Evolutionary conservation across 306 rosid genomes (phyloP).

Genomic region (Prunus davidiana): DNA sequence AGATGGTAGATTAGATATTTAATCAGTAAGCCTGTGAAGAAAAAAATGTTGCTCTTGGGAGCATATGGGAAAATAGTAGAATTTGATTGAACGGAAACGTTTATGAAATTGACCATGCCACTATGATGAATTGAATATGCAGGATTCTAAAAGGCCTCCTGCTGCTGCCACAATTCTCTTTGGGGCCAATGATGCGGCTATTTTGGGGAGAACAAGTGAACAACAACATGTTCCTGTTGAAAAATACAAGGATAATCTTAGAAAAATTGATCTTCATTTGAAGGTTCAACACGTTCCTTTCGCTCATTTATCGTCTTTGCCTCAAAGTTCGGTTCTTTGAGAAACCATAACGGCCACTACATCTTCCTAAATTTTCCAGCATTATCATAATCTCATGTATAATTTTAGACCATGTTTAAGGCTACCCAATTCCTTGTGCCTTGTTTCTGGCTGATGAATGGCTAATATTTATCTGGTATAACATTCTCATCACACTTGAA

Average conservation of each 20-base stretch:
- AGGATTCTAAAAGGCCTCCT: slow-evolving; percentile 58
- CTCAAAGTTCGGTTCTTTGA: background rate
- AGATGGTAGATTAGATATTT: background rate
- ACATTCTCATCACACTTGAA: background rate
- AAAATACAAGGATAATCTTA: slow-evolving; percentile 71
- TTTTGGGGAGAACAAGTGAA: slow-evolving; percentile 64
- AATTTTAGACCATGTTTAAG: background rate
- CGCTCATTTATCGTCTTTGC: background rate
- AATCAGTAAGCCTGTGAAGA: background rate
- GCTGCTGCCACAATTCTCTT: slow-evolving; percentile 72
- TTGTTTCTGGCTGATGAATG: background rate
- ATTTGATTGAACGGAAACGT: background rate
- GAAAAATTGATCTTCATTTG: slow-evolving; percentile 61
- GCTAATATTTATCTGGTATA: background rate
- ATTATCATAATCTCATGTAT: background rate
- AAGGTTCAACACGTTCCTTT: slow-evolving; percentile 42
- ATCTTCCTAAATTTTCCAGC: background rate
- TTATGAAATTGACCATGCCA: background rate
- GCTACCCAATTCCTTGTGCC: background rate
- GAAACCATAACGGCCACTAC: background rate
- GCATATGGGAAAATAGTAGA: background rate
- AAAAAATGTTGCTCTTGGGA: background rate
- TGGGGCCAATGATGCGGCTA: slow-evolving; percentile 93
- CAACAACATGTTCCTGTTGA: slow-evolving; percentile 73
- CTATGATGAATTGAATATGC: slow-evolving; percentile 10